A percentile compares a stretch with the other conserved stretches of the same genome.
These are phyloP conservation scores for Combretum micranthum DNA, from an alignment of 345 rosid species.

Conservation along the genomic window DNA sequence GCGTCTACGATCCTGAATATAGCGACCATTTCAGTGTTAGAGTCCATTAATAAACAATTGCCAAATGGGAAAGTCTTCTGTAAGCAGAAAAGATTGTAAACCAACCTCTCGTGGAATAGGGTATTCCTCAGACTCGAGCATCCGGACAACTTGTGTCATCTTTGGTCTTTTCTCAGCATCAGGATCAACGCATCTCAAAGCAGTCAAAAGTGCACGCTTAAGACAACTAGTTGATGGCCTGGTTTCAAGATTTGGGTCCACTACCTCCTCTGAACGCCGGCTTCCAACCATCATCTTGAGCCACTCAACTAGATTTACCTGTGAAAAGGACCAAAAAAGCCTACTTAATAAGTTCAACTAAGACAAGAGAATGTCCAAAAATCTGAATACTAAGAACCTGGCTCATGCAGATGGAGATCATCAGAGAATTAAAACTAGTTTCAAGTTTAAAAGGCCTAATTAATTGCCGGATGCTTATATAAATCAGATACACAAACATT, in stretches of 20 bases:
- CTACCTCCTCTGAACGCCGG: slow-evolving; percentile 76
- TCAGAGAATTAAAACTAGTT: no score
- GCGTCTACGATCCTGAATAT: slow-evolving; percentile 66
- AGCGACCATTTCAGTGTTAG: slow-evolving; percentile 4
- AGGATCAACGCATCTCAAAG: slow-evolving; percentile 94
- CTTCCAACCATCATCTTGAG: slow-evolving; percentile 86
- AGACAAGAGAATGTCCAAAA: no score
- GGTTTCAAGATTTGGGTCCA: slow-evolving; percentile 66
- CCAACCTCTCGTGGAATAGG: slow-evolving; percentile 81
- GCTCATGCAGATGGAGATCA: no score
- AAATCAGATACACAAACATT: slow-evolving; percentile 3
- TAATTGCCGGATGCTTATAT: neutral
- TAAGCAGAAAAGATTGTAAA: slow-evolving; percentile 7
- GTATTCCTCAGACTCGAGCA: slow-evolving; percentile 93
- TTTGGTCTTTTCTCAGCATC: slow-evolving; percentile 89
- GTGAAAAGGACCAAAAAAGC: slow-evolving; percentile 13
- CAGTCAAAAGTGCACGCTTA: slow-evolving; percentile 84
- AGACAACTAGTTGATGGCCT: slow-evolving; percentile 82
- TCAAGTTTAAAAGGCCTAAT: no score
- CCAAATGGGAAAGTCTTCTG: neutral
- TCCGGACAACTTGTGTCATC: slow-evolving; percentile 93
- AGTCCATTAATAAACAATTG: neutral
- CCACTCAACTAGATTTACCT: slow-evolving; percentile 98
- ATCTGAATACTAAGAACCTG: no score
- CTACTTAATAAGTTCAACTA: neutral